Conservation (phyloP, 768 basidiomycete genomes). For the Vararia minispora region DNA sequence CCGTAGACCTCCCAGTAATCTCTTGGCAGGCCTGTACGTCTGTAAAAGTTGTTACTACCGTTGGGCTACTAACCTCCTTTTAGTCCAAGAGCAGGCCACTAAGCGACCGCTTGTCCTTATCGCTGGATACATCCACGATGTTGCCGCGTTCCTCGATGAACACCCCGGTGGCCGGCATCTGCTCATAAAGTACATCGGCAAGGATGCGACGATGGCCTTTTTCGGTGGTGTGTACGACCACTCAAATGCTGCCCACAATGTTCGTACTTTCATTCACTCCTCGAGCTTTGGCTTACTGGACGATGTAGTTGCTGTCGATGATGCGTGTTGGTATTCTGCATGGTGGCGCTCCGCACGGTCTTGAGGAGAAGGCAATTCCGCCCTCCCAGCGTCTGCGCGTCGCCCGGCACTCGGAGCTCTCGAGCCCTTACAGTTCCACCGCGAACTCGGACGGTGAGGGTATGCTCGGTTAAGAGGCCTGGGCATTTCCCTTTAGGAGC, state of each 20-base stretch:
- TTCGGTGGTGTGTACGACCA: constrained; percentile 89
- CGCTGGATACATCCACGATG: constrained; percentile 90
- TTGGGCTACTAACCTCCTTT: not conserved
- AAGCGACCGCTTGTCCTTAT: constrained; percentile 77
- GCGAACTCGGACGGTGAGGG: constrained; percentile 25
- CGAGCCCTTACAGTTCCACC: constrained; percentile 22
- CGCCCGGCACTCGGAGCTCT: constrained; percentile 25
- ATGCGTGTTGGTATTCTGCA: constrained; percentile 48
- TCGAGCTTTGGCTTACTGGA: not conserved
- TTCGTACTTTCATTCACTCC: constrained; percentile 21
- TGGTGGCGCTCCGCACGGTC: constrained; percentile 41
- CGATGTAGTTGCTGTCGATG: constrained; percentile 37
- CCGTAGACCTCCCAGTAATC: constrained; percentile 67
- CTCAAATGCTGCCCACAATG: constrained; percentile 82
- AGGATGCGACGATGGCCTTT: constrained; percentile 88
- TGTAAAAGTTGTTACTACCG: not conserved
- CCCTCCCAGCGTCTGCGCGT: constrained; percentile 38
- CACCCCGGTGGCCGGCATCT: constrained; percentile 88
- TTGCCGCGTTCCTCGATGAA: constrained; percentile 73
- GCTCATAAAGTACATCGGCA: constrained; percentile 76
- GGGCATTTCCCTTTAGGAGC: too few species aligned
- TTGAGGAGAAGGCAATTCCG: constrained; percentile 35
- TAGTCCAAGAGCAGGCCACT: constrained; percentile 70
- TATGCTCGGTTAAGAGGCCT: constrained; percentile 23
- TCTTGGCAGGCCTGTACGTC: constrained; percentile 77